Evolutionary conservation across 768 basidiomycete genomes (phyloP).

Genomic region (Lactarius deliciosus): DNA sequence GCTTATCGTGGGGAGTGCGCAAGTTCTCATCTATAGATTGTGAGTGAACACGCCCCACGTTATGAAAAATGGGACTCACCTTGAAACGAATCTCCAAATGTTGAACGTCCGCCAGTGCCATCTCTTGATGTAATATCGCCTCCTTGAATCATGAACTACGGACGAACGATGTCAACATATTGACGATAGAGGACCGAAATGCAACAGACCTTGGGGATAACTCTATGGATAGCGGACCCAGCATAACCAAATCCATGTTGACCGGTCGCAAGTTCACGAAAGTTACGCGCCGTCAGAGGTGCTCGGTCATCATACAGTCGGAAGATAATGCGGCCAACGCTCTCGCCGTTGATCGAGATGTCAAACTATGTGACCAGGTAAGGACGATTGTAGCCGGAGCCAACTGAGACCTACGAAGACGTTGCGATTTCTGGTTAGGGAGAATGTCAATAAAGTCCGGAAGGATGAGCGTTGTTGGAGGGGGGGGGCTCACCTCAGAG

Average conservation of each 20-base stretch:
- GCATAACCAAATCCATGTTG: conserved; percentile 48
- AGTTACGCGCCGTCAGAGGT: conserved; percentile 50
- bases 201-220: conserved; percentile 59
- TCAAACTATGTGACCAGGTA: conserved; percentile 34
- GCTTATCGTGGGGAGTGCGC: conserved; percentile 56
- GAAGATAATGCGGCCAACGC: conserved; percentile 48
- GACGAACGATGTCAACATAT: not conserved
- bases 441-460: not conserved
- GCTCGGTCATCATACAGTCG: conserved; percentile 54
- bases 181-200: not conserved
- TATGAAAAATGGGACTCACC: conserved; percentile 43
- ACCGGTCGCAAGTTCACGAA: conserved; percentile 57
- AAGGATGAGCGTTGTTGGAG: not conserved
- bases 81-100: conserved; percentile 78
- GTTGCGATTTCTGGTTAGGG: conserved; percentile 9
- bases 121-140: conserved; percentile 79
- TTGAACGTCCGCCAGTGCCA: conserved; percentile 82
- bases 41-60: not conserved
- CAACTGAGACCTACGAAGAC: conserved; percentile 20
- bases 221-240: conserved; percentile 52
- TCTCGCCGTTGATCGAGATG: conserved; percentile 35
- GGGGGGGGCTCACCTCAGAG: conserved; percentile 5
- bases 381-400: not conserved
- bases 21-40: conserved; percentile 65
- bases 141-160: conserved; percentile 79